Conservation (phyloP, 352 stramenopile species). For the Pythium phragmiticola region DNA sequence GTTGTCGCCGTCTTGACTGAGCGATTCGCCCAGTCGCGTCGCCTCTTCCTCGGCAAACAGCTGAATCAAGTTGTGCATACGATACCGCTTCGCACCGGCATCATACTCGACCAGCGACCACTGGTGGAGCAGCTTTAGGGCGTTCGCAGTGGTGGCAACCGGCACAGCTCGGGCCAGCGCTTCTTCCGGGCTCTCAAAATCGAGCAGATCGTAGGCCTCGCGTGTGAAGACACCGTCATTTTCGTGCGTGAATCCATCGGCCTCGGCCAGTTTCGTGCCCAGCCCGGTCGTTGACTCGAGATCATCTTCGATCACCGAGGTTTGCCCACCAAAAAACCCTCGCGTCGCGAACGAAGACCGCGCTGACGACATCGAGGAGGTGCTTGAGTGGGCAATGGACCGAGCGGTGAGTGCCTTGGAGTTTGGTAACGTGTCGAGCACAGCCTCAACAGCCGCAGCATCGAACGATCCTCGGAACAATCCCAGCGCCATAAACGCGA, state of each 20-base stretch:
- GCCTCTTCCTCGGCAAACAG: slow-evolving; percentile 83
- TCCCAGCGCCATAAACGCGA: slow-evolving; percentile 81
- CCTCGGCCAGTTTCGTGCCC: slow-evolving; percentile 62
- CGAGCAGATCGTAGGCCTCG: slow-evolving; percentile 73
- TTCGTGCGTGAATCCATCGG: slow-evolving; percentile 72
- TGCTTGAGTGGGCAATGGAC: slow-evolving; percentile 23
- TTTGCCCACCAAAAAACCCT: slow-evolving; percentile 5
- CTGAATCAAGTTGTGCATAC: slow-evolving; percentile 83
- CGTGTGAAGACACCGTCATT: slow-evolving; percentile 80
- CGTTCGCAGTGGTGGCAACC: slow-evolving; percentile 47
- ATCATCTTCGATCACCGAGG: slow-evolving; percentile 69
- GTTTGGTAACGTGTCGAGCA: slow-evolving; percentile 34
- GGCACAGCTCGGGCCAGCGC: slow-evolving; percentile 42
- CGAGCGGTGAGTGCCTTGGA: slow-evolving; percentile 6
- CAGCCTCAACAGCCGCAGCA: slow-evolving; percentile 59
- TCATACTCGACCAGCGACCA: slow-evolving; percentile 85
- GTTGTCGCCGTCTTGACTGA: slow-evolving; percentile 45
- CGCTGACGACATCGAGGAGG: slow-evolving; percentile 23
- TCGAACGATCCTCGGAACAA: slow-evolving; percentile 83
- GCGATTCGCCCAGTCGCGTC: slow-evolving; percentile 42
- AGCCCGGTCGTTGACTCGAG: slow-evolving; percentile 50
- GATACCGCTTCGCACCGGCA: slow-evolving; percentile 62
- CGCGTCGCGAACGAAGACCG: slow-evolving; percentile 32
- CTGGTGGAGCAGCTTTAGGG: slow-evolving; percentile 63
- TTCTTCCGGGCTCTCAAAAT: slow-evolving; percentile 71